A percentile compares a stretch with the other conserved stretches of the same genome.
Evolutionary conservation across 192 early-diverging fungal species (phyloP).

Genomic region (Dissophora globulifera): DNA sequence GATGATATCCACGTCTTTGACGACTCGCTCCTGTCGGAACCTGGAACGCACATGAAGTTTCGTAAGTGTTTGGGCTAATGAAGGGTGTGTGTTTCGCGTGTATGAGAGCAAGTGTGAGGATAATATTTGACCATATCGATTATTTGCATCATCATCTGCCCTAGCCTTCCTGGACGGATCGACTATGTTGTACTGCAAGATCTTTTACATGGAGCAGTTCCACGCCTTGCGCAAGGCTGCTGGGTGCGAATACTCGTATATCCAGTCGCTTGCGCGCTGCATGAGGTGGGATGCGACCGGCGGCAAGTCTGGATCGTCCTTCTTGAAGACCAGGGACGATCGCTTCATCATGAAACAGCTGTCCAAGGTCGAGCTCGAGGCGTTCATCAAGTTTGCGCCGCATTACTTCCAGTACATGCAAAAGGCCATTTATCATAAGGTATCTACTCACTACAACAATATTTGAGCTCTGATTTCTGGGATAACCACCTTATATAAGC

Average conservation of each 20-base stretch:
- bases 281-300: conserved; percentile 85
- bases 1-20: conserved; percentile 64
- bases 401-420: conserved; percentile 90
- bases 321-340: conserved; percentile 91
- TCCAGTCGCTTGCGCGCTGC: conserved; percentile 90
- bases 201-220: conserved; percentile 94
- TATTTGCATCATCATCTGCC: no score
- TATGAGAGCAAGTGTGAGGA: no score
- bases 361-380: conserved; percentile 83
- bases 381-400: conserved; percentile 90
- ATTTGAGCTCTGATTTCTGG: no score
- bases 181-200: conserved; percentile 87
- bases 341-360: conserved; percentile 94
- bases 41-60: conserved; percentile 80
- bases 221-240: conserved; percentile 87
- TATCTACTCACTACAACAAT: no score
- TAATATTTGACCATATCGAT: no score
- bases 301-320: conserved; percentile 92
- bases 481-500: no score
- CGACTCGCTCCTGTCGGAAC: conserved; percentile 72
- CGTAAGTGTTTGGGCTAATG: conserved; percentile 60
- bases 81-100: no score
- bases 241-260: conserved; percentile 84
- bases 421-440: conserved; percentile 81
- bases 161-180: conserved; percentile 78